These are phyloP conservation scores for Solanum tacnaense DNA, from an alignment of 257 asterid species.

Conservation along the genomic window DNA sequence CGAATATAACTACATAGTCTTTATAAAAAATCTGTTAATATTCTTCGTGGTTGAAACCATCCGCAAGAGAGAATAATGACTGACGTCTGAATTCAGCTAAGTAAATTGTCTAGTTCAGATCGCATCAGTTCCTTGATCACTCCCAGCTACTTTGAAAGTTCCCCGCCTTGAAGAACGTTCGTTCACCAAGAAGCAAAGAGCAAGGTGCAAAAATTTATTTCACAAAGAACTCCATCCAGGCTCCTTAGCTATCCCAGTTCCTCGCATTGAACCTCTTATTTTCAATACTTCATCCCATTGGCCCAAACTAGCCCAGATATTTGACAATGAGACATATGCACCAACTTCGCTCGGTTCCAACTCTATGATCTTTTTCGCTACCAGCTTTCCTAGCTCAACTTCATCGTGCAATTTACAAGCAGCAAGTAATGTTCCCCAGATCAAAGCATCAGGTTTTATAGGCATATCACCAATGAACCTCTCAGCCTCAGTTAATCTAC, in stretches of 20 bases:
- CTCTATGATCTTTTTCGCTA: slow-evolving; percentile 49
- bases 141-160: not conserved
- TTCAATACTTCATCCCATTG: slow-evolving; percentile 58
- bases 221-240: slow-evolving; percentile 70
- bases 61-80: not conserved
- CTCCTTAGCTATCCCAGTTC: slow-evolving; percentile 36
- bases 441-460: slow-evolving; percentile 29
- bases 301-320: slow-evolving; percentile 64
- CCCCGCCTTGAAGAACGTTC: not conserved
- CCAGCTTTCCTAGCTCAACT: slow-evolving; percentile 44
- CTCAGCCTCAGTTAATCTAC: slow-evolving; percentile 63
- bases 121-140: not conserved
- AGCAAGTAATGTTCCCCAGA: slow-evolving; percentile 76
- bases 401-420: slow-evolving; percentile 60
- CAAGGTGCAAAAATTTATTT: not conserved
- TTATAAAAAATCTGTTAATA: not conserved
- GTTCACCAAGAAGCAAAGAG: not conserved
- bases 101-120: not conserved
- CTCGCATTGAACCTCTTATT: slow-evolving; percentile 40
- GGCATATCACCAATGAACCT: slow-evolving; percentile 55
- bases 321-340: slow-evolving; percentile 44
- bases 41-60: not conserved
- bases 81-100: not conserved
- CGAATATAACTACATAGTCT: not conserved
- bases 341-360: slow-evolving; percentile 50